These are phyloP conservation scores for Hypoxylon trugodes DNA, from an alignment of 495 filamentous ascomycete species.

Conservation along the genomic window DNA sequence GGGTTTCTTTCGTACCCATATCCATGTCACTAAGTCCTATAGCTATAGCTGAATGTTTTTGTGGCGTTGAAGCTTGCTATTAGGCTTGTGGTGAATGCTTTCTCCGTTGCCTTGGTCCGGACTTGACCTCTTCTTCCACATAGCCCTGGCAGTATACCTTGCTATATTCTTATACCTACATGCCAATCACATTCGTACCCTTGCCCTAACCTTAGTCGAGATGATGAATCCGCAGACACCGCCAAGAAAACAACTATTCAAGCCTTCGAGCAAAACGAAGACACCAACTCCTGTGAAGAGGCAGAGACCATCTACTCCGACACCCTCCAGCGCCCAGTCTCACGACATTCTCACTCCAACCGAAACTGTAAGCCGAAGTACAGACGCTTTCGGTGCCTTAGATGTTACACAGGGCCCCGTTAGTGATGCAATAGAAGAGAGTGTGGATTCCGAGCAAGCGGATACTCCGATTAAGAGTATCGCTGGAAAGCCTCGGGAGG, in stretches of 20 bases:
- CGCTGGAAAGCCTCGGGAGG: slow-evolving; percentile 18
- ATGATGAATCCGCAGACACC: slow-evolving; percentile 38
- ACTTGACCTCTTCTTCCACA: slow-evolving; percentile 31
- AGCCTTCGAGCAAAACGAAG: slow-evolving; percentile 43
- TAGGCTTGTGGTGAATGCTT: slow-evolving; percentile 29
- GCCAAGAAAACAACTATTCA: slow-evolving; percentile 45
- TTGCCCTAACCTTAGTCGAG: slow-evolving; percentile 32
- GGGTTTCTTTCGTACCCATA: background rate
- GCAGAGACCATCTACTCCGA: slow-evolving; percentile 26
- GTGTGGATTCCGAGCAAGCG: background rate
- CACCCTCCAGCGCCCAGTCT: slow-evolving; percentile 24
- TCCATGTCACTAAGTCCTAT: background rate
- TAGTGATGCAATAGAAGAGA: background rate
- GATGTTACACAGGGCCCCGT: slow-evolving; percentile 1
- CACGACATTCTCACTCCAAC: slow-evolving; percentile 37
- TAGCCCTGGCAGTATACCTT: slow-evolving; percentile 28
- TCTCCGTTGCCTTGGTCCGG: slow-evolving; percentile 3
- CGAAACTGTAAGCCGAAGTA: slow-evolving; percentile 38
- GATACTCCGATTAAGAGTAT: slow-evolving; percentile 7
- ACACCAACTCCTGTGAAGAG: slow-evolving; percentile 35
- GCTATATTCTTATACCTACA: slow-evolving; percentile 30
- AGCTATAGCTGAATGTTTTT: slow-evolving; percentile 15
- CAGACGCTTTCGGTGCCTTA: slow-evolving; percentile 8
- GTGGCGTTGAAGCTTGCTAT: slow-evolving; percentile 1
- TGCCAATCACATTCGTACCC: slow-evolving; percentile 26